phyloP scores from a whole-genome alignment of 2,329 filamentous ascomycete genomes.

The Bipolaris oryzae region DNA sequence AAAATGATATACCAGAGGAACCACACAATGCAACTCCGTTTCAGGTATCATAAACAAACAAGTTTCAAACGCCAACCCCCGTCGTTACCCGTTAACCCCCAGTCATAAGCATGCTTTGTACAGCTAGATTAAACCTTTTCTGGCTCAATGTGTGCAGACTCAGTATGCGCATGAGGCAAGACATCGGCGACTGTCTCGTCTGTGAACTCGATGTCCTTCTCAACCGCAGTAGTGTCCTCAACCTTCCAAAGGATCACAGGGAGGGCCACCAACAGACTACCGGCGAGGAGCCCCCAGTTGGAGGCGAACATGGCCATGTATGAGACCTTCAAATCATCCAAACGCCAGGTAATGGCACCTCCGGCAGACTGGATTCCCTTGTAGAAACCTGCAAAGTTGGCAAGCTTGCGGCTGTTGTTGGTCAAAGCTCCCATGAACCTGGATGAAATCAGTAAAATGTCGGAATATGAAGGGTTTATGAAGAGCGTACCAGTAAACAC shows the following conservation, averaged over 20 bases:
- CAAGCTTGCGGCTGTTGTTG: constrained; percentile 89
- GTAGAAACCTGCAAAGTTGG: constrained; percentile 91
- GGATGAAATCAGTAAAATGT: not conserved
- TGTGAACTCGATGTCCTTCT: constrained; percentile 82
- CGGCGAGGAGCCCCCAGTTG: constrained; percentile 77
- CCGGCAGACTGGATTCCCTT: constrained; percentile 90
- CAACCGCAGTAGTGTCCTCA: constrained; percentile 77
- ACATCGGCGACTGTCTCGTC: constrained; percentile 83
- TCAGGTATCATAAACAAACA: constrained; percentile 30
- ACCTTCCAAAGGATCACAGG: constrained; percentile 82
- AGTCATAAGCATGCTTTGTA: constrained; percentile 11
- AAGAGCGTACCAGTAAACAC: constrained; percentile 77
- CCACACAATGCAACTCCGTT: constrained; percentile 14
- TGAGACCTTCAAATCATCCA: constrained; percentile 65
- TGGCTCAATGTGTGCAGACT: constrained; percentile 20
- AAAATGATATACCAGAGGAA: constrained; percentile 31
- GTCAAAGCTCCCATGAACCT: constrained; percentile 80
- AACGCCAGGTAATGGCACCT: constrained; percentile 74
- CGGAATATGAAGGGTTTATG: not conserved
- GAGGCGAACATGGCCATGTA: constrained; percentile 76
- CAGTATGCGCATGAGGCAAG: constrained; percentile 34
- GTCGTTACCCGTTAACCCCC: constrained; percentile 15
- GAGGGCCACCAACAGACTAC: constrained; percentile 75
- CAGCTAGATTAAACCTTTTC: constrained; percentile 37
- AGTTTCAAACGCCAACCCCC: constrained; percentile 14